A percentile compares a stretch with the other conserved stretches of the same genome.
phyloP scores from a whole-genome alignment of 805 yeast species.

The Kazachstania bromeliacearum region DNA sequence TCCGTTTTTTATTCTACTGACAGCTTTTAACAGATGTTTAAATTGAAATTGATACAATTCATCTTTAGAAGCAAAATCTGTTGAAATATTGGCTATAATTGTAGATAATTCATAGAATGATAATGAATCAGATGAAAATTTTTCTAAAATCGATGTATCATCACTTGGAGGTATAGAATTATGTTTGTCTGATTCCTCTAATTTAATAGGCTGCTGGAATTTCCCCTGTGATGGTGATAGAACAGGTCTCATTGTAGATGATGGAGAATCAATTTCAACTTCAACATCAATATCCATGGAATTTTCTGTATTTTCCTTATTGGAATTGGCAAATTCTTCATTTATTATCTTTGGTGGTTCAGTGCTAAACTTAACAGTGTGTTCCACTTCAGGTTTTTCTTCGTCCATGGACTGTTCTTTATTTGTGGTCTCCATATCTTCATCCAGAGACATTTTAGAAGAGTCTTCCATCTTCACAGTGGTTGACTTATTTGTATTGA shows the following conservation, averaged over 20 bases:
- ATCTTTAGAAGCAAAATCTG: not conserved
- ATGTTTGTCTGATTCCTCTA: not conserved
- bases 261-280: not conserved
- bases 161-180: not conserved
- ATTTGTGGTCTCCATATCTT: not conserved
- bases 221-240: not conserved
- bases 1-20: constrained; percentile 18
- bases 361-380: constrained; percentile 20
- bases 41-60: constrained; percentile 5
- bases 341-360: constrained; percentile 23
- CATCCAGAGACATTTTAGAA: not conserved
- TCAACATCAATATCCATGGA: not conserved
- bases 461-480: not conserved
- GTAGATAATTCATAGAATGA: constrained; percentile 1
- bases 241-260: not conserved
- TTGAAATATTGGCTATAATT: not conserved
- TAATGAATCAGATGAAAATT: constrained; percentile 1
- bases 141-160: not conserved
- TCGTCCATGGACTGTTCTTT: not conserved
- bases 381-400: constrained; percentile 10
- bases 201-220: not conserved
- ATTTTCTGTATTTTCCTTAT: constrained; percentile 1
- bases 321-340: constrained; percentile 1
- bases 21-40: constrained; percentile 14
- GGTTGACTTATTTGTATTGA: constrained; percentile 7